Evolutionary conservation across 345 rosid species (phyloP).

Genomic region (Boechera retrofracta): DNA sequence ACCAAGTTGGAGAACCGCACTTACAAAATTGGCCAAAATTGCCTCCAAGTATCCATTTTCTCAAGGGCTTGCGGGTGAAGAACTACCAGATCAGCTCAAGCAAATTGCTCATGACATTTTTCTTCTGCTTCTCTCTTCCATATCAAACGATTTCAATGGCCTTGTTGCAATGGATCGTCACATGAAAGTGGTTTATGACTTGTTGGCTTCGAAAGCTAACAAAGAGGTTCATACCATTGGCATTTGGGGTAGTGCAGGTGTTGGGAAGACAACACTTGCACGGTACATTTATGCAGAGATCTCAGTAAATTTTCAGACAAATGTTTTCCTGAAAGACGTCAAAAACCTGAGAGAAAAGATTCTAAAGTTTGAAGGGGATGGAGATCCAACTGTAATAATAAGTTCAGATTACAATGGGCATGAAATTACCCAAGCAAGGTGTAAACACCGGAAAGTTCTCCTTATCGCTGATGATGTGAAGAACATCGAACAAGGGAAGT

Average conservation of each 20-base stretch:
- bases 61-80: neutral
- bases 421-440: slow-evolving; percentile 8
- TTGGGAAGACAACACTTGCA: slow-evolving; percentile 32
- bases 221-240: slow-evolving; percentile 20
- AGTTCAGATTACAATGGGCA: neutral
- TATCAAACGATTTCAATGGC: neutral
- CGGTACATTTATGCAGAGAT: neutral
- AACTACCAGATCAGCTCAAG: neutral
- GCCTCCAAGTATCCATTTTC: neutral
- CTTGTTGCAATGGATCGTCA: slow-evolving; percentile 33
- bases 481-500: neutral
- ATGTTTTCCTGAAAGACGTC: slow-evolving; percentile 4
- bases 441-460: slow-evolving; percentile 12
- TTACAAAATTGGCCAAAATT: neutral
- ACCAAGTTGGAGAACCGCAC: slow-evolving; percentile 13
- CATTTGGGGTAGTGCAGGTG: slow-evolving; percentile 20
- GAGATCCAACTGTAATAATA: neutral
- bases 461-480: slow-evolving; percentile 21
- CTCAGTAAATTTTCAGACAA: neutral
- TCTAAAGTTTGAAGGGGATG: neutral
- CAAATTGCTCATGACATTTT: neutral
- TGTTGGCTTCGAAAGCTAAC: neutral
- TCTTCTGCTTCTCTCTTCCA: neutral
- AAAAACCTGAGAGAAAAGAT: slow-evolving; percentile 12
- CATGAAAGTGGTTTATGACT: neutral